Base-by-base conservation (phyloP, 208 protist genomes). In the Leishmania guyanensis region DNA sequence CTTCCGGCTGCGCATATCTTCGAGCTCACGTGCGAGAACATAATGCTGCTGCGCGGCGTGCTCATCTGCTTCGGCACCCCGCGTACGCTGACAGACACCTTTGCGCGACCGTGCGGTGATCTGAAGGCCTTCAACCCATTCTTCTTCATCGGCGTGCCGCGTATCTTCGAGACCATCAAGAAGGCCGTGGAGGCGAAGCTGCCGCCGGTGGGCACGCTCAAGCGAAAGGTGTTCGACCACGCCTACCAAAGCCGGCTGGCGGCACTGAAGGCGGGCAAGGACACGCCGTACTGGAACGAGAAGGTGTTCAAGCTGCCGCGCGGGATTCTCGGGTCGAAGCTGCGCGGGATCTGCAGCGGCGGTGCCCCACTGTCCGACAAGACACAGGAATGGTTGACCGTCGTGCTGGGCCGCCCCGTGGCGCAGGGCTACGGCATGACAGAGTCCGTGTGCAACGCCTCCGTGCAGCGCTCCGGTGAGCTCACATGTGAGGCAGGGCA, bases 1-100 rank as follows among this genome's bases (percentile, higher is more conserved):
- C 91, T 99, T 29, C 97, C 97, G 43, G 66, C 93, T 1, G 96
- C 95, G 14, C 97, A 99, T 90, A 97, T 98, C 76, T 93, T 98
- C 43, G 97, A 99, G 88, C 88, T 98, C 64, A 77, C 83, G 10
- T 90, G 85, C 26, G 78, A 95, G 79, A 91, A 75, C 51, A 80
- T 96, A 75, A 82, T 98, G 53, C 70, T 98, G n/a, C 60, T 80
- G 2, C 82, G 92, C 22, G 94, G 94, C 53, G 84, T 77, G 20
- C 53, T 91, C 60, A 84, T 98, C 78, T 86, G 93, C 82, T 98
- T 94, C 83, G 93, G 92, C 71, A 86, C 39, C n/a, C 93, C 93
- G 39, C 91, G 93, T 64, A 98, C 96, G 56, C 85, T 98, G 64
- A 95, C 88, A 16, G 90, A 94, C 84, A 81, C 75, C 48, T 92